A percentile compares a stretch with the other conserved stretches of the same genome.
Conservation (phyloP, 257 asterid species). For the Capsicum chinense region DNA sequence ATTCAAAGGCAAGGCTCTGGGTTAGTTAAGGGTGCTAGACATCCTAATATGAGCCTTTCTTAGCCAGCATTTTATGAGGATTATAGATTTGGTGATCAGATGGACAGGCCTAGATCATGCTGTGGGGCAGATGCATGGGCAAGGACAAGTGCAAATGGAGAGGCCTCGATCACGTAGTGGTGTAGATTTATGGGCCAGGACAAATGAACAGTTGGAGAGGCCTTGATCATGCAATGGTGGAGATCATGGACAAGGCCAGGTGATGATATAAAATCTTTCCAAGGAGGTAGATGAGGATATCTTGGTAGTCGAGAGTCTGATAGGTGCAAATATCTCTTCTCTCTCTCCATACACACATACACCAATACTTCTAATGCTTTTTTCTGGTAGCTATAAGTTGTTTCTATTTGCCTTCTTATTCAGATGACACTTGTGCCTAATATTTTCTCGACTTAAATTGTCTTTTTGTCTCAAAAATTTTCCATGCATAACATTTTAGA, state of each 20-base stretch:
- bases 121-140: constrained; percentile 71
- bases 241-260: constrained; percentile 42
- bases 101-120: constrained; percentile 85
- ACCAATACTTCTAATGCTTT: not conserved
- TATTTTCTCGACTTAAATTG: not conserved
- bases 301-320: constrained; percentile 68
- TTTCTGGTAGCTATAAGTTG: not conserved
- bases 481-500: not conserved
- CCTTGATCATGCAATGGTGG: constrained; percentile 25
- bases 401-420: not conserved
- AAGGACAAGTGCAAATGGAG: constrained; percentile 39
- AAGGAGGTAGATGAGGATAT: constrained; percentile 89
- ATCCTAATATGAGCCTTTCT: constrained; percentile 60
- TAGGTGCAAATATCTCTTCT: constrained; percentile 53
- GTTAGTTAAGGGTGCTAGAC: constrained; percentile 58
- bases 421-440: not conserved
- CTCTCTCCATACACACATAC: not conserved
- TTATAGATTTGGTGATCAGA: constrained; percentile 62
- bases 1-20: constrained; percentile 82
- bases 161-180: constrained; percentile 29
- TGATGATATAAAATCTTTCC: constrained; percentile 70
- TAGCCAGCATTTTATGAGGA: constrained; percentile 68
- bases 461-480: not conserved
- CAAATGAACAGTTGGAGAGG: constrained; percentile 28
- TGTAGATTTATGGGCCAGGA: constrained; percentile 31